A percentile compares a stretch with the other conserved stretches of the same genome.
Conservation (phyloP, 2,329 filamentous ascomycete genomes). For the Chrysoporthe cubensis region DNA sequence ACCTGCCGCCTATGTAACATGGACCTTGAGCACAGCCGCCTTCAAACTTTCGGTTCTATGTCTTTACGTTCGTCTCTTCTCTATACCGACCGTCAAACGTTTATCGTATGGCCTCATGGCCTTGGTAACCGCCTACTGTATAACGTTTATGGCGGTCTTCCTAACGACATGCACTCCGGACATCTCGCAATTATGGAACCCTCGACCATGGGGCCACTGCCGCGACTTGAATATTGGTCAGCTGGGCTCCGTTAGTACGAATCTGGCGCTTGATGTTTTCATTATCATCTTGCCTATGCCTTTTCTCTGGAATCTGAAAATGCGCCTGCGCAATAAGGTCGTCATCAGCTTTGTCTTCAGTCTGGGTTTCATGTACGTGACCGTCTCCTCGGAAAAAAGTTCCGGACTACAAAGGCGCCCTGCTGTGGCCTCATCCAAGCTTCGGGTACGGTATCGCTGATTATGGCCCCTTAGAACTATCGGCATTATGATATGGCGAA, state of each 20-base stretch:
- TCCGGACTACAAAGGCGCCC: neutral
- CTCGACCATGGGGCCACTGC: neutral
- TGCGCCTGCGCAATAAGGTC: constrained; percentile 6
- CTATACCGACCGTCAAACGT: constrained; percentile 1
- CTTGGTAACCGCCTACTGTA: neutral
- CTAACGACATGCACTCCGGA: constrained; percentile 6
- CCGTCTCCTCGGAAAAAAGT: neutral
- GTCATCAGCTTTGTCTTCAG: constrained; percentile 8
- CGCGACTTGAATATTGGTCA: constrained; percentile 10
- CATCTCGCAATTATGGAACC: constrained; percentile 11
- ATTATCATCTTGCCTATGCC: constrained; percentile 15
- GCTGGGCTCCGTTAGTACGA: constrained; percentile 5
- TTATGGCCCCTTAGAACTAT: neutral
- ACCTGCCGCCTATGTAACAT: constrained; percentile 2
- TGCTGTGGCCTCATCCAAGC: neutral
- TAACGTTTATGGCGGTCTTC: constrained; percentile 1
- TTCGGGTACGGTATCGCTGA: neutral
- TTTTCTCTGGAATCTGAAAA: constrained; percentile 7
- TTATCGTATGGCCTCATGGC: neutral
- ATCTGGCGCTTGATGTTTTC: constrained; percentile 8
- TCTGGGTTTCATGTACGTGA: constrained; percentile 1
- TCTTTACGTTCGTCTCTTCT: constrained; percentile 5
- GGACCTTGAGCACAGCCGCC: constrained; percentile 4
- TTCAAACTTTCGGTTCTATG: constrained; percentile 2
- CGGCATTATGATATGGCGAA: constrained; percentile 14